phyloP scores from a whole-genome alignment of 129 eudicot genomes.

The Helichrysum umbraculigerum region DNA sequence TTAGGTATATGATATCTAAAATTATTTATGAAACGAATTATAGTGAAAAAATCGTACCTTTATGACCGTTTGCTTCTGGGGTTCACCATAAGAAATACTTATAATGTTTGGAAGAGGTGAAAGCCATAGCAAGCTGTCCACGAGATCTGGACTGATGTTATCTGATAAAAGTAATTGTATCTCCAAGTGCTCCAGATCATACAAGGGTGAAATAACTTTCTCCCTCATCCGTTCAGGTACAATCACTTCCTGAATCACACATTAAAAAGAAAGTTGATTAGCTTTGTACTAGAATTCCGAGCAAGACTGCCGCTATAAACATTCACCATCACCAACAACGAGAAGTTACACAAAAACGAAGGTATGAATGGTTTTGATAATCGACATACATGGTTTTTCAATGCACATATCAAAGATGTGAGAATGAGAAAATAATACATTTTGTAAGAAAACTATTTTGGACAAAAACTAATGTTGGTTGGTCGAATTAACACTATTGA shows the following conservation, averaged over 20 bases:
- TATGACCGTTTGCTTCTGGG: conserved; percentile 2
- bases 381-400: too few relatives aligned
- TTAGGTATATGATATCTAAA: neutral
- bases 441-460: too few relatives aligned
- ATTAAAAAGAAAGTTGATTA: neutral
- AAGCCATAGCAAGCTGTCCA: conserved; percentile 42
- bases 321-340: too few relatives aligned
- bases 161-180: conserved; percentile 1
- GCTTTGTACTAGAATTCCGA: too few relatives aligned
- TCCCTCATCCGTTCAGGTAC: conserved; percentile 28
- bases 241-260: conserved; percentile 29
- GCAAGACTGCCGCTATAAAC: too few relatives aligned
- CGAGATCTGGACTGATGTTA: conserved; percentile 22
- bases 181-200: conserved; percentile 31
- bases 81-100: conserved; percentile 11
- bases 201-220: conserved; percentile 26
- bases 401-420: too few relatives aligned
- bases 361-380: too few relatives aligned
- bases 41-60: conserved; percentile 19
- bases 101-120: conserved; percentile 37
- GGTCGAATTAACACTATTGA: too few relatives aligned
- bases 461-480: too few relatives aligned
- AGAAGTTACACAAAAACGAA: too few relatives aligned
- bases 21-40: neutral
- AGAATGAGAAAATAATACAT: too few relatives aligned